Base-by-base conservation (phyloP, 2,329 filamentous ascomycete genomes). In the Aspergillus chevalieri region DNA sequence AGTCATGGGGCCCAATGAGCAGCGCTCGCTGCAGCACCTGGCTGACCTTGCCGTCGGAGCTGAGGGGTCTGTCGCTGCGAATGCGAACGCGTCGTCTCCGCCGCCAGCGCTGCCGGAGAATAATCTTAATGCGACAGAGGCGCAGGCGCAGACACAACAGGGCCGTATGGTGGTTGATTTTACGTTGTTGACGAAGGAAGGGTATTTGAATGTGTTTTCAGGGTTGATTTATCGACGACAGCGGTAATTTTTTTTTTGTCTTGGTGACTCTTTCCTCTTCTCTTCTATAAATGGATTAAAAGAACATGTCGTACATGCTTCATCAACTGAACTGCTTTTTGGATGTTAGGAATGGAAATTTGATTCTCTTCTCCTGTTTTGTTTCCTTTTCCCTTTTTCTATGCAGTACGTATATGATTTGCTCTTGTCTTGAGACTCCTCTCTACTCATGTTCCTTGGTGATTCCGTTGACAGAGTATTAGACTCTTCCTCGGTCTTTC, bases 11-110 rank as follows among this genome's bases (percentile, higher is more conserved):
- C 67, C 69, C 12, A 72, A 69, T 19, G 70, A 73, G 51, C 70
- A 73, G 48, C 70, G 70, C 47, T 73, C 71, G 22, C 62, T 73
- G 6, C 70, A 73, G 49, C 70, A 73, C 51, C 58, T 73, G 9
- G 71, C 71, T 6, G 71, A 73, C 52, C 58, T 73, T 21, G 71
- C 71, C 21, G 71, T 73, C 22, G 71, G 69, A 2, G 71, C 68
- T 5, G 71, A 72, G 47, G 70, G 68, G 24, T 64, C 64, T 14
- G 65, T 66, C 4, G 58, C 63, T 21, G 60, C 63, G 19, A 64
- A 59, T 26, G 57, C 50, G 4, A 41, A 41, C 38, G 52, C 59
- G 7, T 60, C 65, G 3, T 52, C 58, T 1, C 59, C 66, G 0
- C 65, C 65, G 1, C 62, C 64, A 2, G 56, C 59, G 5, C 49